Conservation (phyloP, 306 rosid genomes). For the Medicago lupulina region DNA sequence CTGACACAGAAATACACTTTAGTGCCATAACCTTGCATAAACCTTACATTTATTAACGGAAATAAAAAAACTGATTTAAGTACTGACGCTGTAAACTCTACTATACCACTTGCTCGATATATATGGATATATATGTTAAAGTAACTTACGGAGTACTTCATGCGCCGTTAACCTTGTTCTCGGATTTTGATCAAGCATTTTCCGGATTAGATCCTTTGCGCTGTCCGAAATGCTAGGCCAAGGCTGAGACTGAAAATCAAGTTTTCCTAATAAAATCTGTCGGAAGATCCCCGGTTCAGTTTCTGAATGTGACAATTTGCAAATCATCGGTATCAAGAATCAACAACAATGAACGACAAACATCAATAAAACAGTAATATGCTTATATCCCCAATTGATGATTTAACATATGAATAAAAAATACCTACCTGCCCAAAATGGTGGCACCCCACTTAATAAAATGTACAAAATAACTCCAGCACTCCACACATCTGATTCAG, state of each 20-base stretch:
- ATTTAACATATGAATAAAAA: conserved; percentile 32
- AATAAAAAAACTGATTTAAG: conserved; percentile 10
- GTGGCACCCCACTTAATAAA: conserved; percentile 71
- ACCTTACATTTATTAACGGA: neutral
- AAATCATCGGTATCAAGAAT: conserved; percentile 38
- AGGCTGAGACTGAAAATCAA: conserved; percentile 70
- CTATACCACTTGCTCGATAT: neutral
- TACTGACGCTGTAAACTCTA: conserved; percentile 6
- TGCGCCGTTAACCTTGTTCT: conserved; percentile 59
- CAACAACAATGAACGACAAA: conserved; percentile 24
- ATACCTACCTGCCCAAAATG: conserved; percentile 71
- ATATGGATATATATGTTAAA: conserved; percentile 6
- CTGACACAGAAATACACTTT: conserved; percentile 47
- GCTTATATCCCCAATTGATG: conserved; percentile 15
- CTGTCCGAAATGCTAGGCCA: conserved; percentile 71
- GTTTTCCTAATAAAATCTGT: conserved; percentile 57
- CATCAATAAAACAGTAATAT: conserved; percentile 34
- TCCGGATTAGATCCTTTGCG: conserved; percentile 64
- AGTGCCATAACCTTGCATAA: conserved; percentile 29
- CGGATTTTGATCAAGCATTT: conserved; percentile 68
- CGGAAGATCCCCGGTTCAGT: conserved; percentile 61
- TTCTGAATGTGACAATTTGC: conserved; percentile 49
- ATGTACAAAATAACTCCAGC: conserved; percentile 72
- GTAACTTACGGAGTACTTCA: conserved; percentile 59
- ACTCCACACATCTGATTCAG: conserved; percentile 72